Conservation (phyloP, 108 stramenopile genomes). For the Skeletonema potamos region DNA sequence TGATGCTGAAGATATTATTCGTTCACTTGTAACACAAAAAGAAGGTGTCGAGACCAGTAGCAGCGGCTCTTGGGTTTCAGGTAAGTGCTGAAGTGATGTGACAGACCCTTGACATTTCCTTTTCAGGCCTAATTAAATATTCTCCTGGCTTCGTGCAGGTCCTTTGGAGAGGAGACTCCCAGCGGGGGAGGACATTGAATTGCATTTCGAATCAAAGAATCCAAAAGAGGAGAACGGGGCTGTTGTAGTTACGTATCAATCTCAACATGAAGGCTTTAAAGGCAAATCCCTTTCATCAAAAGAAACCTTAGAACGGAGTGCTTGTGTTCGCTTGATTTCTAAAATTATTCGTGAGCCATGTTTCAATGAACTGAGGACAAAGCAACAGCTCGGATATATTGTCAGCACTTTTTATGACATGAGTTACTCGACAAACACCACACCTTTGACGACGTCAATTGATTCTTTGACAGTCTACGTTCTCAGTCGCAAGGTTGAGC, state of each 20-base stretch:
- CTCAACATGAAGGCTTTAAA: conserved; percentile 65
- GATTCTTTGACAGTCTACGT: conserved; percentile 75
- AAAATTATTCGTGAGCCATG: conserved; percentile 84
- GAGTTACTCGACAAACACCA: conserved; percentile 1
- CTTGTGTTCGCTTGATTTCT: conserved; percentile 70
- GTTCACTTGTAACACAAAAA: background rate
- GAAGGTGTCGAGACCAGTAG: background rate
- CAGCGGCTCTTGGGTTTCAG: conserved; percentile 21
- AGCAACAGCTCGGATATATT: conserved; percentile 77
- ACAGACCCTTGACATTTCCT: background rate
- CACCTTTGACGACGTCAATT: conserved; percentile 53
- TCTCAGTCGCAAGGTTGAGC: conserved; percentile 69
- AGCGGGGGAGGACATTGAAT: conserved; percentile 60
- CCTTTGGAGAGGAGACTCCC: conserved; percentile 58
- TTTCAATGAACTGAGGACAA: conserved; percentile 83
- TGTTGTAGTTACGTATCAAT: conserved; percentile 75
- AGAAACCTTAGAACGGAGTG: conserved; percentile 60
- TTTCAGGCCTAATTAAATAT: no score
- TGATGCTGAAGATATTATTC: conserved; percentile 29
- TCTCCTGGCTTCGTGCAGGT: conserved; percentile 8
- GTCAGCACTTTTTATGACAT: conserved; percentile 62
- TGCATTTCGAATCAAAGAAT: conserved; percentile 81
- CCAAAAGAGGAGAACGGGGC: conserved; percentile 79
- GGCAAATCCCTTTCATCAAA: conserved; percentile 63
- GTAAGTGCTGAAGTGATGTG: conserved; percentile 12